Evolutionary conservation across 495 filamentous ascomycete genomes (phyloP), one percentile per base, ranked within the genome.

Genomic region (Penicillium silybi): DNA sequence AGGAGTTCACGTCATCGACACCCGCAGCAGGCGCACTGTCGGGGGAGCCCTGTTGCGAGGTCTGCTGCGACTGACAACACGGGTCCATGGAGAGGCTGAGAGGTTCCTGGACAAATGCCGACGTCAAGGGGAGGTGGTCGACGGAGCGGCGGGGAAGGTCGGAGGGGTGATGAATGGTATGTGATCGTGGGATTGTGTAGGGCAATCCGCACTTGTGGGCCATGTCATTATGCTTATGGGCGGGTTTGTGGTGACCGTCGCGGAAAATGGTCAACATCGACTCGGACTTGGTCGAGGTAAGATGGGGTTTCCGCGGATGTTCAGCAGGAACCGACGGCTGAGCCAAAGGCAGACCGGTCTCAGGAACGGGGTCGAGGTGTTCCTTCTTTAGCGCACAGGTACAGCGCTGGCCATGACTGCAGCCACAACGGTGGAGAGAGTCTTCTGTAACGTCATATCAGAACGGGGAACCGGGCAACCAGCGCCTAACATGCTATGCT

Each of bases 371-470:
- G 29, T 95, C 87, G 54, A 93, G 80, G 56, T 78, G 76, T 70
- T 96, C 93, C 73, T 92, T 95, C 78, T 96, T 98, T 68, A 90
- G 67, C 58, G 88, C 85, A 74, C 93, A 98, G 55, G 85, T 87
- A 76, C 93, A 98, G 71, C 89, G 89, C 60, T 84, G 84, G 65
- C 93, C 93, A 70, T 96, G 89, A 67, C 81, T 84, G 73, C 93
- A 98, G 77, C 86, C 92, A 72, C 90, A 93, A 63, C 79, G 71
- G 54, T 77, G 73, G 53, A 68, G 86, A 70, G 88, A 82, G 78
- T 82, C 74, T 78, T 67, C 69, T 66, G 71, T 73, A 72, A 29
- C 72, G 63, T 57, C 45, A 57, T 43, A 70, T 72, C 67, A 72
- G 67, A 70, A 69, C 58, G 52, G 57, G 54, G 62, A 63, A 62